These are phyloP conservation scores for Eutypella sp. DNA, from an alignment of 2,329 filamentous ascomycete genomes.

Conservation along the genomic window DNA sequence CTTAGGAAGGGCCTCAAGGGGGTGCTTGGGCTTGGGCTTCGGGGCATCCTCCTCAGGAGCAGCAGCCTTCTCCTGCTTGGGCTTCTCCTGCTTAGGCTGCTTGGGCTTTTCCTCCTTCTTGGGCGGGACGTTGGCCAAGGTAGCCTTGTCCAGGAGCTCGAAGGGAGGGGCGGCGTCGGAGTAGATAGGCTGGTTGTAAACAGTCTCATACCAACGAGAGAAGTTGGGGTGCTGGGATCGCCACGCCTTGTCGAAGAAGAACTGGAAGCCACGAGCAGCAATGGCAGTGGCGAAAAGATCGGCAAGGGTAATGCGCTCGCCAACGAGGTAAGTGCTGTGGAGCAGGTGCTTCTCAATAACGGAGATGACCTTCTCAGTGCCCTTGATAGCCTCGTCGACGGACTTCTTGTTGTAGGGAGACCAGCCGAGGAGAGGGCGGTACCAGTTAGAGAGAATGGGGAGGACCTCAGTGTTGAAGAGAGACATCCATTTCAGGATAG, in stretches of 20 bases:
- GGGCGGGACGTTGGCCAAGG: conserved; percentile 64
- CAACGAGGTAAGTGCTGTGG: conserved; percentile 93
- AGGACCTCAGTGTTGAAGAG: conserved; percentile 90
- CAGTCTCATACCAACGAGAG: conserved; percentile 90
- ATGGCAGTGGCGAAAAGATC: conserved; percentile 81
- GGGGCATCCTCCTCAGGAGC: conserved; percentile 50
- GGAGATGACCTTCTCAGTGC: conserved; percentile 59
- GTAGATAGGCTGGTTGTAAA: conserved; percentile 91
- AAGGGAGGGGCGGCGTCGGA: conserved; percentile 71
- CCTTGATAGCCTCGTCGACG: conserved; percentile 75
- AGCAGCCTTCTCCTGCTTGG: conserved; percentile 35
- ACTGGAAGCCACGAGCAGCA: conserved; percentile 84
- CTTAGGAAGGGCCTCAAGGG: conserved; percentile 77
- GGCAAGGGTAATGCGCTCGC: conserved; percentile 94
- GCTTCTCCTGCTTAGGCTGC: conserved; percentile 44
- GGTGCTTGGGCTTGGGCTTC: conserved; percentile 93
- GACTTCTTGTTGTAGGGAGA: conserved; percentile 96
- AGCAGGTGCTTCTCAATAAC: conserved; percentile 83
- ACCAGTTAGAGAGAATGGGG: conserved; percentile 69
- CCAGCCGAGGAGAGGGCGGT: conserved; percentile 76
- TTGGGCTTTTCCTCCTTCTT: conserved; percentile 74
- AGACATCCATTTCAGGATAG: conserved; percentile 97
- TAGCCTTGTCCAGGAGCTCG: conserved; percentile 76
- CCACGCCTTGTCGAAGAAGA: conserved; percentile 89
- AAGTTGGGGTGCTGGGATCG: conserved; percentile 77